Percentiles rank a stretch among this genome's conserved stretches.
phyloP scores from a whole-genome alignment of 2,329 filamentous ascomycete species.

The Neonectria magnoliae region DNA sequence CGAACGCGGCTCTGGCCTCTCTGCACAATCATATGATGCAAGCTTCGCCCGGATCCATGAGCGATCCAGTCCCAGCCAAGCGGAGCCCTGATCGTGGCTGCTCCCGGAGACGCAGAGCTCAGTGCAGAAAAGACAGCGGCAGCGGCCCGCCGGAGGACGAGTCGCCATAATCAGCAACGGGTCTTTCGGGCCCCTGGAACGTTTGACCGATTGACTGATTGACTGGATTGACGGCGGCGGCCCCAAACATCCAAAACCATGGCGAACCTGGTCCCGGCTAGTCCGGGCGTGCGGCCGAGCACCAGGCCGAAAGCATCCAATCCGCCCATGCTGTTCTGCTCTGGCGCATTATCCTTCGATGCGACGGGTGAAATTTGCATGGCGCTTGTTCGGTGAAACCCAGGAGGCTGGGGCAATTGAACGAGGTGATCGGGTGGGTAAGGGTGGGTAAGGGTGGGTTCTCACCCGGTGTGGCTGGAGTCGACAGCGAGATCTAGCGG shows the following conservation, averaged over 20 bases:
- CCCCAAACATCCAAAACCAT: neutral
- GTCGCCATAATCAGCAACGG: conserved; percentile 8
- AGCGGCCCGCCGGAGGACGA: conserved; percentile 13
- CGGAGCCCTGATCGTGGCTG: conserved; percentile 1
- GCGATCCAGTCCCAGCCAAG: conserved; percentile 6
- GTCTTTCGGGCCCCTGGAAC: conserved; percentile 11
- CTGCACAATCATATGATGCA: conserved; percentile 41
- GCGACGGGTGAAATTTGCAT: conserved; percentile 4
- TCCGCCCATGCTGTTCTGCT: neutral
- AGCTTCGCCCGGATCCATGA: conserved; percentile 28
- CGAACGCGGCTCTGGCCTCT: conserved; percentile 32
- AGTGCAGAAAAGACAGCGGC: conserved; percentile 13
- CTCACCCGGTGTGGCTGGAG: conserved; percentile 21
- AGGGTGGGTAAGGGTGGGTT: conserved; percentile 12
- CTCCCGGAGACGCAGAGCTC: conserved; percentile 1
- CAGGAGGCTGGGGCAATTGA: conserved; percentile 23
- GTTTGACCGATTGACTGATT: conserved; percentile 16
- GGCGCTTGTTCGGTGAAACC: conserved; percentile 25
- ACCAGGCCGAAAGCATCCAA: conserved; percentile 16
- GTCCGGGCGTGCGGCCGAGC: conserved; percentile 26
- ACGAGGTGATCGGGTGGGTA: conserved; percentile 10
- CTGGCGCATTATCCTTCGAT: neutral
- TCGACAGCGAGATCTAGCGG: conserved; percentile 14
- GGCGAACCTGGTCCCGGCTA: conserved; percentile 17
- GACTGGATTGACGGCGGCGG: neutral